Evolutionary conservation across 495 filamentous ascomycete genomes (phyloP).

Genomic region (Neurospora sp.): DNA sequence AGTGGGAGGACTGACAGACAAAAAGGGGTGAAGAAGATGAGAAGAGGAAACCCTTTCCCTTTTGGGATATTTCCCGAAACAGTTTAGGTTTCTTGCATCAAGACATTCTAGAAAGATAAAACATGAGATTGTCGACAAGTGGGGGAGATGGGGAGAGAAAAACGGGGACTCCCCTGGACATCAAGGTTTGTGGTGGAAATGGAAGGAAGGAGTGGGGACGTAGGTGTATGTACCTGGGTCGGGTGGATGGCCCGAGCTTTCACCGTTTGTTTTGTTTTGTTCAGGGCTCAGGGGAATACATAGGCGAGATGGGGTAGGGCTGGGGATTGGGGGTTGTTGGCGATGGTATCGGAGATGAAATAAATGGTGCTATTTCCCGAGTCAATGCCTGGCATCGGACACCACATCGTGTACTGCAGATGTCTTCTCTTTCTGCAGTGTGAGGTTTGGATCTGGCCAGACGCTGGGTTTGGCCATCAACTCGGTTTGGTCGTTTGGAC

Average conservation of each 20-base stretch:
- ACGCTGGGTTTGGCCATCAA: background rate
- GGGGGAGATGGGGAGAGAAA: background rate
- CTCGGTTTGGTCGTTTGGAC: background rate
- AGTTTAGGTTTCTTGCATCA: background rate
- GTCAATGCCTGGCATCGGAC: background rate
- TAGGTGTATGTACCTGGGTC: background rate
- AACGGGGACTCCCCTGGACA: background rate
- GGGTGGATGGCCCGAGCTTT: background rate
- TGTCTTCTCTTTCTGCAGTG: background rate
- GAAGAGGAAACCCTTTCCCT: background rate
- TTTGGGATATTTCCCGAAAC: background rate
- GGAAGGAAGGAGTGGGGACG: background rate
- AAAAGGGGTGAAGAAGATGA: constrained; percentile 1
- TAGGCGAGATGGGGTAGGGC: background rate
- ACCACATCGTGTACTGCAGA: background rate
- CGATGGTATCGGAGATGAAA: background rate
- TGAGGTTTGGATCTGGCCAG: background rate
- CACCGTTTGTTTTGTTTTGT: background rate
- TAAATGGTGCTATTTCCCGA: background rate
- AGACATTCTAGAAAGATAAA: background rate
- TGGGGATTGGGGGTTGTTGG: background rate
- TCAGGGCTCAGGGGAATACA: background rate
- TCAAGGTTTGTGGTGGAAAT: background rate
- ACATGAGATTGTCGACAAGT: background rate
- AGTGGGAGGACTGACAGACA: background rate